Evolutionary conservation across 441 rosid species (phyloP), one percentile per base, ranked within the genome.

Genomic region (Arabidopsis hybrid): DNA sequence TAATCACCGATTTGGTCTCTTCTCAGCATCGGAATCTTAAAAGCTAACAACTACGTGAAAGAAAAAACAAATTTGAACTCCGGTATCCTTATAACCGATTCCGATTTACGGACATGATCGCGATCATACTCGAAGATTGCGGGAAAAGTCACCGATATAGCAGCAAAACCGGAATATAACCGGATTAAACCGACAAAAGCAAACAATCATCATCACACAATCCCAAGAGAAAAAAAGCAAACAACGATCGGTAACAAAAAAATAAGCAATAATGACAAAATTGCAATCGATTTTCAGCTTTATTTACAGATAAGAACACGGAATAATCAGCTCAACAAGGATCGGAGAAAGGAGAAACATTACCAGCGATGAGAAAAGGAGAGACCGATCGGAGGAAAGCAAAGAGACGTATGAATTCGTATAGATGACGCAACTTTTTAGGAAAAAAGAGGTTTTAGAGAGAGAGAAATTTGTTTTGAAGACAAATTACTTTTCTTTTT

Each of bases 301-400:
- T 62, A 64, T 60, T 17, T 8, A 51, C 1, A n/a, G 0, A 56
- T 7, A 35, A 1, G 56, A 40, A 49, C 3, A 72, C 8, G 38
- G 38, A 47, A 40, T 8, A 42, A 55, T 14, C 69, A 70, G 58
- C 67, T 61, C 12, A 73, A 74, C 5, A 60, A 83, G 55, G 79
- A 63, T 65, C 67, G 42, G 72, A 56, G 55, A 66, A 69, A 16
- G 11, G 13, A 67, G 61, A 67, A 73, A 40, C 74, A 29, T 13
- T 75, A 82, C 86, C 86, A 80, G 72, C 67, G 69, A 75, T 32
- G 55, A 18, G 31, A 26, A 56, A 29, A 40, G 3, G 29, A 26
- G 50, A 62, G 42, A 65, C 52, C 32, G 39, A 57, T 68, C 39
- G 53, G 56, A 50, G 66, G 60, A 50, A 76, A 66, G 62, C 51